Evolutionary conservation across 2,329 filamentous ascomycete genomes (phyloP), one percentile per base, ranked within the genome.

Genomic region (Claviceps spartinae): DNA sequence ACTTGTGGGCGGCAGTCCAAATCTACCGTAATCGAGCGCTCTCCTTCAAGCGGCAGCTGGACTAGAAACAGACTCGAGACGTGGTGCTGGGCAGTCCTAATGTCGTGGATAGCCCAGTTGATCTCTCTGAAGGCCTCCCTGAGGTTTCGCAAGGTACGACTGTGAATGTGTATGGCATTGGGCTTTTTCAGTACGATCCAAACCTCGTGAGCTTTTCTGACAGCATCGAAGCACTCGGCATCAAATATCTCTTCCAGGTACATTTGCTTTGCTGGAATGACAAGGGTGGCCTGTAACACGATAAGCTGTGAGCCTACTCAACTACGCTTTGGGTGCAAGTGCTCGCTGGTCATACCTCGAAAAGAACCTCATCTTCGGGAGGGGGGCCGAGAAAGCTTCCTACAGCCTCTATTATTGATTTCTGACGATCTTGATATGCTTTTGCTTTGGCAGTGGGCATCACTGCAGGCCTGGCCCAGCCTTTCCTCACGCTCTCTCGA

Each of bases 91-190:
- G 57, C 60, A 4, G 64, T 51, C 5, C 65, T 60, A 56, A 67
- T 58, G n/a, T 68, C 61, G 14, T 65, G 60, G 13, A 69, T 59
- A 5, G 47, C 52, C 60, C 59, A 61, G 52, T 67, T 67, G 7
- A 67, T 52, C 1, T 59, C 63, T 4, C 53, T 26, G 0, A 67
- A 41, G 8, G 61, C 66, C 26, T 62, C 44, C 22, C 59, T 61
- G 5, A 69, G 54, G 4, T 55, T 51, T 5, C 47, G n/a, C 20
- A 61, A 57, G 3, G 55, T 55, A 4, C 59, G 54, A 22, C 62
- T 57, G 42, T 49, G 53, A 24, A 69, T 54, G 5, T 61, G 57
- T 11, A 69, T 56, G 16, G 61, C 38, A 26, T 63, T 60, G 3
- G 57, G 53, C 26, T 59, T 47, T 7, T 55, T 52, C 5, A 52